Evolutionary conservation across 495 filamentous ascomycete species (phyloP).

Genomic region (Oidiodendron maius): DNA sequence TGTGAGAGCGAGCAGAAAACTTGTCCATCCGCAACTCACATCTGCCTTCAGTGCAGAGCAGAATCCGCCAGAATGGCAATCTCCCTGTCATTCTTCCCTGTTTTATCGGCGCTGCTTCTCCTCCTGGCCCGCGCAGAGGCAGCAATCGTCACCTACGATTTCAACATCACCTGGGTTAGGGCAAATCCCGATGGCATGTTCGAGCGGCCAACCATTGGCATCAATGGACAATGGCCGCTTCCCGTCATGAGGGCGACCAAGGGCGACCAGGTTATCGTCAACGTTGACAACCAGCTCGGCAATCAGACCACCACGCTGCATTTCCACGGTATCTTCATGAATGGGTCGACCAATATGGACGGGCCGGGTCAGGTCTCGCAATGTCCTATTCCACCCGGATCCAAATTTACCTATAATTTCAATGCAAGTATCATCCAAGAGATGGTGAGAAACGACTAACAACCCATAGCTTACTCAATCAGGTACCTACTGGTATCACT

Average conservation of each 20-base stretch:
- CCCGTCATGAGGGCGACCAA: conserved; percentile 62
- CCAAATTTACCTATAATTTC: conserved; percentile 48
- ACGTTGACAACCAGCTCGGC: conserved; percentile 66
- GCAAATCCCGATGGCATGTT: conserved; percentile 73
- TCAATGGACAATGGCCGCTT: conserved; percentile 77
- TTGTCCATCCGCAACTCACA: conserved; percentile 12
- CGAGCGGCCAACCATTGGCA: conserved; percentile 64
- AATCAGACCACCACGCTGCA: conserved; percentile 56
- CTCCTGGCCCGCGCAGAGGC: conserved; percentile 38
- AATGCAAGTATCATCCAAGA: conserved; percentile 43
- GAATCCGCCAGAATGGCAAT: conserved; percentile 15
- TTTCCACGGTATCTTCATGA: conserved; percentile 61
- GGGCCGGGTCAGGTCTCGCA: conserved; percentile 54
- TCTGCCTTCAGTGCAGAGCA: neutral
- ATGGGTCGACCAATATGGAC: conserved; percentile 59
- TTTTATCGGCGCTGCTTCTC: conserved; percentile 28
- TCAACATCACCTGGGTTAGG: conserved; percentile 73
- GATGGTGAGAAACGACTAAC: conserved; percentile 3
- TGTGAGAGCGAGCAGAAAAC: neutral
- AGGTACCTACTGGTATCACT: conserved; percentile 73
- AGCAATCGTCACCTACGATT: conserved; percentile 68
- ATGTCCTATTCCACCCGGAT: conserved; percentile 38
- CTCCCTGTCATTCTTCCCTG: conserved; percentile 24
- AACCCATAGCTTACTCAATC: conserved; percentile 43
- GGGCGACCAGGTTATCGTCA: conserved; percentile 66